Percentiles rank a stretch among this genome's conserved stretches.
These are phyloP conservation scores for Linum tenue DNA, from an alignment of 345 rosid species.

Conservation along the genomic window DNA sequence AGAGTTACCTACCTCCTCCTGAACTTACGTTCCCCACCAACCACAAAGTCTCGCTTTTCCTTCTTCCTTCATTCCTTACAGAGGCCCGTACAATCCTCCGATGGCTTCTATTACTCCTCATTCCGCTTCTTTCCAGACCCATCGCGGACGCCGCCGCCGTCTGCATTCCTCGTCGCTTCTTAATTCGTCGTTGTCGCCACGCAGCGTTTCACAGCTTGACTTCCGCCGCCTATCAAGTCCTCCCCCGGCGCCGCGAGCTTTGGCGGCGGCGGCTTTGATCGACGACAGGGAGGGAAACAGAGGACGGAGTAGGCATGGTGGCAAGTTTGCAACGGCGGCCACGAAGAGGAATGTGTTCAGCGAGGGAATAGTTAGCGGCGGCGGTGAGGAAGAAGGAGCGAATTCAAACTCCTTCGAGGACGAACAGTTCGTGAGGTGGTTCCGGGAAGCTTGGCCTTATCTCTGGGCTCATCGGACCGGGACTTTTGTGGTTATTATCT, in stretches of 20 bases:
- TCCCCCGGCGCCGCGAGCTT: not conserved
- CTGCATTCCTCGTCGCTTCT: not conserved
- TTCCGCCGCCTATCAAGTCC: not conserved
- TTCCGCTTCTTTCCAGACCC: not conserved
- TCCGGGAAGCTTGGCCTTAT: slow-evolving; percentile 98
- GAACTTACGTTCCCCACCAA: too few species aligned
- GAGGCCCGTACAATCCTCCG: not conserved
- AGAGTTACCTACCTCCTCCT: not conserved
- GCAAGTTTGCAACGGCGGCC: too few species aligned
- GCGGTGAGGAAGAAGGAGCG: slow-evolving; percentile 11
- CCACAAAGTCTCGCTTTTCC: not conserved
- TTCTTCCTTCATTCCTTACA: not conserved
- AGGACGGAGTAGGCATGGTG: too few species aligned
- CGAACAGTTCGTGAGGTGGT: slow-evolving; percentile 80
- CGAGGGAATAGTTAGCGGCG: slow-evolving; percentile 24
- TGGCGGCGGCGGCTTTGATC: not conserved
- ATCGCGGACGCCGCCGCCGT: not conserved
- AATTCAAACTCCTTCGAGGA: slow-evolving; percentile 41
- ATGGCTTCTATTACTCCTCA: not conserved
- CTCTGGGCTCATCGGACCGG: slow-evolving; percentile 77
- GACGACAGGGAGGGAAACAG: not conserved
- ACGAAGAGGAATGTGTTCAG: slow-evolving; percentile 4
- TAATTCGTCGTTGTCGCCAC: not conserved
- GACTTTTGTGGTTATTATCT: slow-evolving; percentile 62
- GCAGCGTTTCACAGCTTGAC: not conserved